These are phyloP conservation scores for Penicillium angulare DNA, from an alignment of 495 filamentous ascomycete genomes.

Conservation along the genomic window DNA sequence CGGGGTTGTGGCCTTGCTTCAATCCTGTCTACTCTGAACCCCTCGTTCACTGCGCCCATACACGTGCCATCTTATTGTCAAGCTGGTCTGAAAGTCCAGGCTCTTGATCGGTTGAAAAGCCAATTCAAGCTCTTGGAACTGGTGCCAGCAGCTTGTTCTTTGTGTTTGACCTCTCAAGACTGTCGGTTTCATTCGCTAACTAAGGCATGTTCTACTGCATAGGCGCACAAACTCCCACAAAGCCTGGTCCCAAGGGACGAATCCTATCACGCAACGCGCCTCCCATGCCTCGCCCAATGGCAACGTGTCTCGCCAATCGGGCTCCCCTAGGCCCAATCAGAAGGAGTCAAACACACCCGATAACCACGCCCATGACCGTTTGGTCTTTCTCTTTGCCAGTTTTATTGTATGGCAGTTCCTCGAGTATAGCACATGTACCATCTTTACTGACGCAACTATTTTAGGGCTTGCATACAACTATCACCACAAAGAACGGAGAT, in stretches of 20 bases:
- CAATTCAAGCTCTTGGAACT: slow-evolving; percentile 20
- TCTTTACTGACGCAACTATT: slow-evolving; percentile 13
- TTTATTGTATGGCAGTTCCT: slow-evolving; percentile 54
- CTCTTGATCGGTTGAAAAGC: slow-evolving; percentile 16
- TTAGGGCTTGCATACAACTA: slow-evolving; percentile 65
- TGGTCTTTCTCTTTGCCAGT: slow-evolving; percentile 60
- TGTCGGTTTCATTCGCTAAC: slow-evolving; percentile 16
- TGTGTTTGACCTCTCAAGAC: slow-evolving; percentile 6
- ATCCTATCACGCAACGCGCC: slow-evolving; percentile 62
- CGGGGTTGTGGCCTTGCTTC: neutral
- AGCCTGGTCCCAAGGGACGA: slow-evolving; percentile 62
- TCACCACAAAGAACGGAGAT: slow-evolving; percentile 69
- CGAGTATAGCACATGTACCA: neutral
- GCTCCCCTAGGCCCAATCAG: slow-evolving; percentile 37
- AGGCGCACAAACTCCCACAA: slow-evolving; percentile 56
- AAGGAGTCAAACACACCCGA: slow-evolving; percentile 59
- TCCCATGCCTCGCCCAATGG: slow-evolving; percentile 54
- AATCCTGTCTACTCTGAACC: slow-evolving; percentile 3
- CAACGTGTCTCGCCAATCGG: slow-evolving; percentile 43
- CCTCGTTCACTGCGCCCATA: slow-evolving; percentile 7
- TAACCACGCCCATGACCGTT: slow-evolving; percentile 63
- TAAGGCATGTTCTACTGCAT: slow-evolving; percentile 21
- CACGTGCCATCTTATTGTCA: slow-evolving; percentile 19
- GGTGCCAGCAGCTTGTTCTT: slow-evolving; percentile 1
- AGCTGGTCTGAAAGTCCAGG: slow-evolving; percentile 10